phyloP scores from a whole-genome alignment of 306 rosid genomes.

The Neltuma alba region DNA sequence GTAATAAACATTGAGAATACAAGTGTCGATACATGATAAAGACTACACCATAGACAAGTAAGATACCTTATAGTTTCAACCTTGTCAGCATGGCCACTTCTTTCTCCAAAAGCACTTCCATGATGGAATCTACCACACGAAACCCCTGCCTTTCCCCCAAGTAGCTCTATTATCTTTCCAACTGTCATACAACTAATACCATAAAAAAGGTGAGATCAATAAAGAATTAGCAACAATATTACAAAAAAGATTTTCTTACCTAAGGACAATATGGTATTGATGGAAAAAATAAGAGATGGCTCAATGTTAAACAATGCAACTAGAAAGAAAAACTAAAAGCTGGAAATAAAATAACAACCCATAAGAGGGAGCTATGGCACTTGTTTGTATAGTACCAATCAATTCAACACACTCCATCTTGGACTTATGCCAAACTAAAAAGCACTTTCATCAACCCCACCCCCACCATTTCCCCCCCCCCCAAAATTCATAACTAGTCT shows the following conservation, averaged over 20 bases:
- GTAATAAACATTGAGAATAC: constrained; percentile 31
- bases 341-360: constrained; percentile 1
- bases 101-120: constrained; percentile 98
- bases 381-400: background rate
- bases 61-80: too few relatives aligned
- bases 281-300: background rate
- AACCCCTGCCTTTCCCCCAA: constrained; percentile 96
- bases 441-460: background rate
- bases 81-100: constrained; percentile 96
- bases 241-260: background rate
- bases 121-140: constrained; percentile 93
- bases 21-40: constrained; percentile 16
- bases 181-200: constrained; percentile 88
- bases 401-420: background rate
- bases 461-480: too few relatives aligned
- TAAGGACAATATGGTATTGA: background rate
- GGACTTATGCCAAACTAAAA: background rate
- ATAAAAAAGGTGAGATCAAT: constrained; percentile 25
- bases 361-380: background rate
- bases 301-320: background rate
- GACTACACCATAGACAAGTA: constrained; percentile 17
- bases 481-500: background rate
- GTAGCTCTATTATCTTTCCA: too few relatives aligned
- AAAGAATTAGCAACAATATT: background rate
- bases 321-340: constrained; percentile 1